A percentile compares a stretch with the other conserved stretches of the same genome.
Evolutionary conservation across 2,329 filamentous ascomycete genomes (phyloP).

Genomic region (Dothidotthia symphoricarpi): DNA sequence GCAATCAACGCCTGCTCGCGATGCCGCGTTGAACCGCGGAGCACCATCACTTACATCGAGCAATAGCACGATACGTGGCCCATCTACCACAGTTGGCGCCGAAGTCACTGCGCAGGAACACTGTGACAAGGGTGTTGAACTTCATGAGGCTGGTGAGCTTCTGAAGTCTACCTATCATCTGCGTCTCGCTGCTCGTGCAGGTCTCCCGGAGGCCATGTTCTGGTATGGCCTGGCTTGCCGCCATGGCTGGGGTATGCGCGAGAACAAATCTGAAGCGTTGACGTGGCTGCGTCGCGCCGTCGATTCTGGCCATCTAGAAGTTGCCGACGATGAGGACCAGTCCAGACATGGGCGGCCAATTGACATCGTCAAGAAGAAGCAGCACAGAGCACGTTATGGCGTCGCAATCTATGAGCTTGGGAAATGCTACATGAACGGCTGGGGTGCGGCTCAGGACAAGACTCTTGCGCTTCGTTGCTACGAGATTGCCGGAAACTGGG

Average conservation of each 20-base stretch:
- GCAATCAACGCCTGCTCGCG: slow-evolving; percentile 3
- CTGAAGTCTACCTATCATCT: slow-evolving; percentile 97
- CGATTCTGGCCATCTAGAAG: slow-evolving; percentile 76
- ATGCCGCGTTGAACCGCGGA: slow-evolving; percentile 22
- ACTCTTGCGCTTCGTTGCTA: slow-evolving; percentile 85
- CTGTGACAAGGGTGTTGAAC: slow-evolving; percentile 82
- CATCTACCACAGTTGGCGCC: slow-evolving; percentile 43
- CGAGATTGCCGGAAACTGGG: slow-evolving; percentile 94
- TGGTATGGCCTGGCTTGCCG: slow-evolving; percentile 91
- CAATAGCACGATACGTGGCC: slow-evolving; percentile 49
- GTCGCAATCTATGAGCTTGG: slow-evolving; percentile 95
- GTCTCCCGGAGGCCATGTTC: slow-evolving; percentile 90
- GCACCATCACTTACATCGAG: slow-evolving; percentile 43
- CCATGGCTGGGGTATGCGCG: slow-evolving; percentile 96
- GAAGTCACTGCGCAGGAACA: slow-evolving; percentile 85
- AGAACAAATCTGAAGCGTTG: slow-evolving; percentile 85
- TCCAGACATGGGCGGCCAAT: slow-evolving; percentile 60
- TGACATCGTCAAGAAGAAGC: slow-evolving; percentile 70
- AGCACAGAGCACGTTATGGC: slow-evolving; percentile 88
- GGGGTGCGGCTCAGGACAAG: slow-evolving; percentile 95
- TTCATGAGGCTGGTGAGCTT: slow-evolving; percentile 81
- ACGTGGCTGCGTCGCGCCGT: slow-evolving; percentile 90
- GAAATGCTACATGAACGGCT: slow-evolving; percentile 96
- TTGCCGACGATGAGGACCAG: slow-evolving; percentile 75
- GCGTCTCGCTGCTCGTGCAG: slow-evolving; percentile 79